Percentiles rank a stretch among this genome's conserved stretches.
These are phyloP conservation scores for Plantago elongata DNA, from an alignment of 257 asterid genomes.

Conservation along the genomic window DNA sequence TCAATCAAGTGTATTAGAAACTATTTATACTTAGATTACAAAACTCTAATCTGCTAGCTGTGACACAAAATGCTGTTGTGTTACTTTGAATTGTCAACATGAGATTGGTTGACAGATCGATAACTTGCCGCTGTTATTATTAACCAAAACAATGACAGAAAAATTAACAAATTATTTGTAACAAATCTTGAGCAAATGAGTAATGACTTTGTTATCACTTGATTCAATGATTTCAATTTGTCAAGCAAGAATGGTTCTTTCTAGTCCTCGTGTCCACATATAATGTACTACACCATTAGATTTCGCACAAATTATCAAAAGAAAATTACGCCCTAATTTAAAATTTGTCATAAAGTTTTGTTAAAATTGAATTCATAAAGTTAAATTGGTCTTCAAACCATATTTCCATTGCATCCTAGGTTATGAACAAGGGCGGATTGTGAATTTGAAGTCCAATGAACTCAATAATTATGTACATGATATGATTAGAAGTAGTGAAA, in stretches of 20 bases:
- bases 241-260: neutral
- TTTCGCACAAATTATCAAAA: too few species aligned
- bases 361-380: too few species aligned
- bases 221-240: neutral
- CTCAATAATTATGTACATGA: too few species aligned
- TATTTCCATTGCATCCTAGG: too few species aligned
- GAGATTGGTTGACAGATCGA: neutral
- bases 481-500: too few species aligned
- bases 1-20: neutral
- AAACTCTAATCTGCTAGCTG: neutral
- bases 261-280: neutral
- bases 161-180: neutral
- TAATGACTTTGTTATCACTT: neutral
- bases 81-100: neutral
- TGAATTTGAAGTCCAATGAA: too few species aligned
- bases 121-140: conserved; percentile 3
- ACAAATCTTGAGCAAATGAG: too few species aligned
- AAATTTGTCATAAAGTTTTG: too few species aligned
- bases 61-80: neutral
- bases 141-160: neutral
- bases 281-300: neutral
- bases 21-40: neutral
- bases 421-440: too few species aligned
- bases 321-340: too few species aligned
- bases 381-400: too few species aligned